Evolutionary conservation across 768 basidiomycete genomes (phyloP).

Genomic region (Tylopilus subfusipes): DNA sequence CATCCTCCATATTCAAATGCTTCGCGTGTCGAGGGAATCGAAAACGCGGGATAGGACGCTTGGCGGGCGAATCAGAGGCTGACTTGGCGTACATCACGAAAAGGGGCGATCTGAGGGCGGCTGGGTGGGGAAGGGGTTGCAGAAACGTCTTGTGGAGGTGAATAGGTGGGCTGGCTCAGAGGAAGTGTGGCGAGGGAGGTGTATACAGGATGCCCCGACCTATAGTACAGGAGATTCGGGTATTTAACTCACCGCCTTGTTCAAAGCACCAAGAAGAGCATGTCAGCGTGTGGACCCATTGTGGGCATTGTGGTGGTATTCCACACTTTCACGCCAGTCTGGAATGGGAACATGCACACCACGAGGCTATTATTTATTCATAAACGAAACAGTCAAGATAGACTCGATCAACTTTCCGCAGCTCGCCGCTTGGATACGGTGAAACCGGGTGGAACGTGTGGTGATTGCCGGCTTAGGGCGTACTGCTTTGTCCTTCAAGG

Average conservation of each 20-base stretch:
- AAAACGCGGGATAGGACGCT: conserved; percentile 5
- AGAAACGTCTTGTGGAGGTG: conserved; percentile 1
- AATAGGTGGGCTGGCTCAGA: conserved; percentile 1
- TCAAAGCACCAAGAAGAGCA: conserved; percentile 1
- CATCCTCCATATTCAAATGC: conserved; percentile 15
- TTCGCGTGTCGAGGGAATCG: conserved; percentile 13
- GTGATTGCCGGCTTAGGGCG: conserved; percentile 11
- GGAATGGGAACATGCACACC: conserved; percentile 12
- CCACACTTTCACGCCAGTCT: conserved; percentile 18
- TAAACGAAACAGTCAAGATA: conserved; percentile 4
- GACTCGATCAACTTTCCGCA: conserved; percentile 3
- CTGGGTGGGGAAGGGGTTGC: neutral
- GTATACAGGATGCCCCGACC: neutral
- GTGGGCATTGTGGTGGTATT: conserved; percentile 21
- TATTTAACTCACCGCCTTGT: conserved; percentile 26
- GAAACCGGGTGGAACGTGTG: conserved; percentile 11
- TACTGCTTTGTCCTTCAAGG: neutral
- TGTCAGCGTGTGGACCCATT: conserved; percentile 2
- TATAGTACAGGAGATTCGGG: neutral
- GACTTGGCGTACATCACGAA: conserved; percentile 13
- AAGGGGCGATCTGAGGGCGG: neutral
- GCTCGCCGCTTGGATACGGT: neutral
- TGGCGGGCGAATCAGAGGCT: conserved; percentile 7
- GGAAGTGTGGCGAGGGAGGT: neutral
- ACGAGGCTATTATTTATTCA: conserved; percentile 18